These are phyloP conservation scores for Usnea hakonensis DNA, from an alignment of 495 filamentous ascomycete species.

Conservation along the genomic window DNA sequence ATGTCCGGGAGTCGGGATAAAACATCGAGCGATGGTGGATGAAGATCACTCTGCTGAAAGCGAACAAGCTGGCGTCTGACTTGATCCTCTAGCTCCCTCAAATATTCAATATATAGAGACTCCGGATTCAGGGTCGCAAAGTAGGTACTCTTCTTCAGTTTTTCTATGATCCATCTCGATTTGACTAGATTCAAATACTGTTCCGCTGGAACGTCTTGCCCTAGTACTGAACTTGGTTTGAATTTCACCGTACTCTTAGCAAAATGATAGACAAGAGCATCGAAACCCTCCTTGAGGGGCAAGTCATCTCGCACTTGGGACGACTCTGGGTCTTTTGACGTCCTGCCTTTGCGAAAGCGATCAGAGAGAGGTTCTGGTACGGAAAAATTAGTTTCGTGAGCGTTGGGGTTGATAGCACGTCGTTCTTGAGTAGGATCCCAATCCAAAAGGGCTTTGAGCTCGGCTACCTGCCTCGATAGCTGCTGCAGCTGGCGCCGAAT, in stretches of 20 bases:
- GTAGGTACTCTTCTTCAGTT: constrained; percentile 5
- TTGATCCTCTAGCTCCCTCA: constrained; percentile 5
- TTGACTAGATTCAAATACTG: constrained; percentile 22
- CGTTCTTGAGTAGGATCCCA: not conserved
- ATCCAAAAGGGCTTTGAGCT: constrained; percentile 9
- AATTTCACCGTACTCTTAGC: constrained; percentile 20
- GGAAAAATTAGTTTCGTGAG: not conserved
- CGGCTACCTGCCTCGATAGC: constrained; percentile 14
- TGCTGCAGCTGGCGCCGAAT: constrained; percentile 17
- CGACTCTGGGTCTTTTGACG: too few relatives aligned
- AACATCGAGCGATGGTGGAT: not conserved
- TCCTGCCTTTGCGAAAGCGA: too few relatives aligned
- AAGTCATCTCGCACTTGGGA: not conserved
- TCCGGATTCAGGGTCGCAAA: not conserved
- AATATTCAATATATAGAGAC: constrained; percentile 8
- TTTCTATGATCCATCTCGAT: constrained; percentile 19
- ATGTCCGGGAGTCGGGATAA: not conserved
- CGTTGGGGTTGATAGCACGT: not conserved
- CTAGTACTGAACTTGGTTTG: constrained; percentile 7
- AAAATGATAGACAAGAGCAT: constrained; percentile 21
- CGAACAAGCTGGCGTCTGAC: not conserved
- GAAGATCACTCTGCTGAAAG: not conserved
- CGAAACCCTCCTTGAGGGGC: constrained; percentile 15
- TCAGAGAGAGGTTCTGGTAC: constrained; percentile 5
- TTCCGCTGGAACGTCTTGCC: constrained; percentile 15